phyloP scores from a whole-genome alignment of 1,284 basidiomycete species.

The Ustilago cynodontis region DNA sequence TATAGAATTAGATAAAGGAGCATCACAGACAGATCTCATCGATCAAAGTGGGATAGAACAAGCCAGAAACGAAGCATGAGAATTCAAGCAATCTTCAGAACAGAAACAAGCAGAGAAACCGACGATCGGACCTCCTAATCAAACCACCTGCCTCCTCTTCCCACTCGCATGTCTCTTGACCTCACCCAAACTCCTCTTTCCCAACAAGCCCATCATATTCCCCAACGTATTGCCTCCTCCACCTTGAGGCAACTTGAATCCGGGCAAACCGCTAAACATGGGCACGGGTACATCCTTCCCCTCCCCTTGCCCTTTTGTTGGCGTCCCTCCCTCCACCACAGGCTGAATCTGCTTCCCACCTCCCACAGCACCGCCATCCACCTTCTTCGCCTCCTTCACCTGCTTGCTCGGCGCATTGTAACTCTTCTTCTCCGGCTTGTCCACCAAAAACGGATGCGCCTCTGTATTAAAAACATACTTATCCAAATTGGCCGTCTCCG shows the following conservation, averaged over 20 bases:
- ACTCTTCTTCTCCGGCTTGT: constrained; percentile 35
- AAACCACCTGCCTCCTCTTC: constrained; percentile 14
- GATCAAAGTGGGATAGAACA: not conserved
- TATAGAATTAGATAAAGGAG: not conserved
- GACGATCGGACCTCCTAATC: not conserved
- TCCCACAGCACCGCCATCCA: not conserved
- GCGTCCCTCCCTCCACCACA: not conserved
- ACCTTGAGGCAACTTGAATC: constrained; percentile 19
- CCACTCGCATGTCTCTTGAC: constrained; percentile 8
- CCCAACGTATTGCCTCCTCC: constrained; percentile 28
- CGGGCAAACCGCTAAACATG: constrained; percentile 22
- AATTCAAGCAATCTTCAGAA: constrained; percentile 1
- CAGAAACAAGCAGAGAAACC: not conserved
- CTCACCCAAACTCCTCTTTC: not conserved
- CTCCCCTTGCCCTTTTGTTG: not conserved
- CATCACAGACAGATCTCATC: constrained; percentile 1
- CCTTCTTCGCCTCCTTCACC: constrained; percentile 13
- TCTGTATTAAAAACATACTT: constrained; percentile 66
- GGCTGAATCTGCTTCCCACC: not conserved
- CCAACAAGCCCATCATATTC: constrained; percentile 13
- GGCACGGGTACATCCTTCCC: constrained; percentile 27
- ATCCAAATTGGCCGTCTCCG: constrained; percentile 44
- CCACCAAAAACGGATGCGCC: constrained; percentile 62
- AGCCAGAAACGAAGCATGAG: not conserved
- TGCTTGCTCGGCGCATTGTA: constrained; percentile 14